phyloP scores from a whole-genome alignment of 1,284 basidiomycete genomes.

The Anthracocystis setariae region DNA sequence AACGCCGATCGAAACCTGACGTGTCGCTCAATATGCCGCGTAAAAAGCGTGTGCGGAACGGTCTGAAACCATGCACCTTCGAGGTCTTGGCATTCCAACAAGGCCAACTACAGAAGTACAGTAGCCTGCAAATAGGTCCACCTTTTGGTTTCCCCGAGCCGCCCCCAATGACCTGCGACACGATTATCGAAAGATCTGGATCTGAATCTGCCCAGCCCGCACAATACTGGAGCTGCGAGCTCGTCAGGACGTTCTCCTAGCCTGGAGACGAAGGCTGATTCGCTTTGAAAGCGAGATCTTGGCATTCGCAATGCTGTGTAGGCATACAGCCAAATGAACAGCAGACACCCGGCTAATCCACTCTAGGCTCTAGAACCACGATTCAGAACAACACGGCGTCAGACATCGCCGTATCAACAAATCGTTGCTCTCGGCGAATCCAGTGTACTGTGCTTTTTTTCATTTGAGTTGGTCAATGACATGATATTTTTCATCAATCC shows the following conservation, averaged over 20 bases:
- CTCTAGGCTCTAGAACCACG: not conserved
- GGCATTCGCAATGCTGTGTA: not conserved
- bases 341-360: not conserved
- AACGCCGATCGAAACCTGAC: slow-evolving; percentile 3
- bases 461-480: too few relatives aligned
- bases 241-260: too few relatives aligned
- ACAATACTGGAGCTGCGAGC: too few relatives aligned
- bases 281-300: slow-evolving; percentile 5
- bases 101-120: not conserved
- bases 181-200: too few relatives aligned
- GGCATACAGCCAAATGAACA: not conserved
- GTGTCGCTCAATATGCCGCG: slow-evolving; percentile 38
- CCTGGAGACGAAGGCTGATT: not conserved
- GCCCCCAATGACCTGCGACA: too few relatives aligned
- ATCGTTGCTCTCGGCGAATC: too few relatives aligned
- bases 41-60: slow-evolving; percentile 12
- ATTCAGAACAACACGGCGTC: too few relatives aligned
- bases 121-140: not conserved
- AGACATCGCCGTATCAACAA: too few relatives aligned
- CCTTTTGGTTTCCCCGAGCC: not conserved
- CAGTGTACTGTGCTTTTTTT: too few relatives aligned
- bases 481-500: too few relatives aligned
- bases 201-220: too few relatives aligned
- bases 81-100: slow-evolving; percentile 22
- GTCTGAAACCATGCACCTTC: slow-evolving; percentile 17